These are phyloP conservation scores for Fusarium sp. DNA, from an alignment of 2,329 filamentous ascomycete species.

Conservation along the genomic window DNA sequence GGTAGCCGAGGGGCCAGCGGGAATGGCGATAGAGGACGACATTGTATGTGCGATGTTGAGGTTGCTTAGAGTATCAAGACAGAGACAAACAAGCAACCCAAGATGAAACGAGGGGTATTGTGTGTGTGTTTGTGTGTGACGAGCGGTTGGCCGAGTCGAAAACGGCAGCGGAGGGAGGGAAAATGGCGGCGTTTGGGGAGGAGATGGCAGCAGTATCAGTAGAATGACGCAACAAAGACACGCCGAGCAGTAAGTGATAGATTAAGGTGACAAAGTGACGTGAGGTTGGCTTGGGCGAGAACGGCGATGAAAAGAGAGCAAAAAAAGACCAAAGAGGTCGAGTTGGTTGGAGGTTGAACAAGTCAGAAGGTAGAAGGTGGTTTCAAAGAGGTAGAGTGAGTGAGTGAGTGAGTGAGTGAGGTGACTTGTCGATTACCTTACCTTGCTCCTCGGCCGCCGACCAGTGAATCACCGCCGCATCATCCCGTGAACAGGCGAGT, in stretches of 20 bases:
- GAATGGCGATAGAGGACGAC: constrained; percentile 78
- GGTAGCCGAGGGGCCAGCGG: constrained; percentile 54
- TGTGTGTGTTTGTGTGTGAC: constrained; percentile 29
- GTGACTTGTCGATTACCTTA: constrained; percentile 37
- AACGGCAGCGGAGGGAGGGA: constrained; percentile 5
- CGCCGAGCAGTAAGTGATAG: constrained; percentile 8
- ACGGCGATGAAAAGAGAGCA: background rate
- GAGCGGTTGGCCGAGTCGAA: constrained; percentile 19
- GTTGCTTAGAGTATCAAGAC: constrained; percentile 6
- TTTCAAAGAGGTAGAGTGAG: constrained; percentile 38
- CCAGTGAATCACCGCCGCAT: constrained; percentile 48
- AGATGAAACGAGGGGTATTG: constrained; percentile 36
- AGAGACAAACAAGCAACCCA: constrained; percentile 15
- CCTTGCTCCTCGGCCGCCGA: constrained; percentile 25
- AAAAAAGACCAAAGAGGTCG: constrained; percentile 3
- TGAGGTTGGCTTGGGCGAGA: background rate
- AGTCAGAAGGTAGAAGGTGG: constrained; percentile 24
- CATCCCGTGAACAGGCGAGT: constrained; percentile 45
- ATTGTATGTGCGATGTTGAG: constrained; percentile 49
- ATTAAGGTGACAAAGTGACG: constrained; percentile 2
- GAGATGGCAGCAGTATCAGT: background rate
- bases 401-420: constrained; percentile 35
- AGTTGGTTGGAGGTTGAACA: constrained; percentile 28
- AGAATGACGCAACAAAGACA: constrained; percentile 40
- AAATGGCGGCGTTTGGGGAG: constrained; percentile 10